phyloP scores from a whole-genome alignment of 1,139 yeast genomes.

The Pichia sp. region DNA sequence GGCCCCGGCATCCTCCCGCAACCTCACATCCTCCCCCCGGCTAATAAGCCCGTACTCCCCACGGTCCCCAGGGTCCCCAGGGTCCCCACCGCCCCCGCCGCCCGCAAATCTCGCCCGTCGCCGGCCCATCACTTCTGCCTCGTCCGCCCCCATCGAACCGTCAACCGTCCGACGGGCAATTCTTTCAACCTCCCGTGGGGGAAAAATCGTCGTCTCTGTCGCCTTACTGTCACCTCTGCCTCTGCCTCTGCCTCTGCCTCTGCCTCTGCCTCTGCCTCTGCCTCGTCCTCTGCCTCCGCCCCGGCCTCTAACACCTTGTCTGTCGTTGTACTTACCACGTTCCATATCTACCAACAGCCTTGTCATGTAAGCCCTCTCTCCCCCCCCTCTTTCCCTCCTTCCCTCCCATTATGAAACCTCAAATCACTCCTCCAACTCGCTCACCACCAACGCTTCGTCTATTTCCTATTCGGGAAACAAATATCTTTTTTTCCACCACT shows the following conservation, averaged over 20 bases:
- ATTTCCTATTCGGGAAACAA: no score
- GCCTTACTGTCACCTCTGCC: neutral
- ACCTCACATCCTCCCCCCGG: conserved; percentile 50
- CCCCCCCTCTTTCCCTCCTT: neutral
- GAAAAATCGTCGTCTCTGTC: no score
- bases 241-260: conserved; percentile 1
- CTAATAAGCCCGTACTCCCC: conserved; percentile 51
- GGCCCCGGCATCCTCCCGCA: conserved; percentile 40
- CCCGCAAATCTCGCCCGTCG: conserved; percentile 21
- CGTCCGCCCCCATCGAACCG: conserved; percentile 3
- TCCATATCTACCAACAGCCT: no score
- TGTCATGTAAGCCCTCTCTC: neutral
- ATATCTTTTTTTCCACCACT: no score
- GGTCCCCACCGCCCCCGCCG: no score
- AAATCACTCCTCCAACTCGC: no score
- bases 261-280: neutral
- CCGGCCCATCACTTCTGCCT: conserved; percentile 14
- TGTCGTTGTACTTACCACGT: no score
- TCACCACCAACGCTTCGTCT: no score
- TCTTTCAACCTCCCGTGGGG: neutral
- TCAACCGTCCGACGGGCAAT: neutral
- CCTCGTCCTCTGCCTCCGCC: conserved; percentile 1
- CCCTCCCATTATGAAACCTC: neutral
- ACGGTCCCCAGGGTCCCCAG: no score
- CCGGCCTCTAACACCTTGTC: neutral